A percentile compares a stretch with the other conserved stretches of the same genome.
These are phyloP conservation scores for Xylaria sp. DNA, from an alignment of 2,329 filamentous ascomycete genomes.

Conservation along the genomic window DNA sequence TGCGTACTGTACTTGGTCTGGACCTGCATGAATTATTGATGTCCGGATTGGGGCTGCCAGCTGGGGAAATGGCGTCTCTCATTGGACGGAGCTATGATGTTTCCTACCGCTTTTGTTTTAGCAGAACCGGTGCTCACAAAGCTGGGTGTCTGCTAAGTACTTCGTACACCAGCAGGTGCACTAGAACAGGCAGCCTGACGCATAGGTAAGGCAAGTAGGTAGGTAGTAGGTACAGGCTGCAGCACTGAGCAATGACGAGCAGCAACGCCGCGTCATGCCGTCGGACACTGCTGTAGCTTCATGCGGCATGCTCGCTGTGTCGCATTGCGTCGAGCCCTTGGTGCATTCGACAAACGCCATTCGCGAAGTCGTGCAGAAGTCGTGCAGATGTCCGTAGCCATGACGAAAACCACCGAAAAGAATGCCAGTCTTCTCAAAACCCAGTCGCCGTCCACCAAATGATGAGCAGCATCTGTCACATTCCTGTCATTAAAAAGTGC, in stretches of 20 bases:
- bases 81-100: conserved; percentile 1
- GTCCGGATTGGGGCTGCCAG: conserved; percentile 11
- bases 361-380: conserved; percentile 10
- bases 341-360: conserved; percentile 9
- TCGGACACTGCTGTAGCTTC: conserved; percentile 19
- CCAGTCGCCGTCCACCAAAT: not conserved
- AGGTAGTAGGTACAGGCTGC: too few species aligned
- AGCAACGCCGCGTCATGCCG: conserved; percentile 20
- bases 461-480: not conserved
- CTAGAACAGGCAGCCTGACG: conserved; percentile 7
- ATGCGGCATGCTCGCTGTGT: conserved; percentile 8
- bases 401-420: conserved; percentile 15
- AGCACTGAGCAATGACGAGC: conserved; percentile 2
- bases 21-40: conserved; percentile 19
- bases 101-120: conserved; percentile 4
- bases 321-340: conserved; percentile 5
- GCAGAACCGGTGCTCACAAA: not conserved
- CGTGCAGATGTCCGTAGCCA: conserved; percentile 3
- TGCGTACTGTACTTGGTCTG: conserved; percentile 4
- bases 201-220: too few species aligned
- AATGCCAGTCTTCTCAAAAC: not conserved
- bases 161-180: too few species aligned
- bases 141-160: too few species aligned
- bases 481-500: conserved; percentile 1
- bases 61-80: not conserved